Base-by-base conservation (phyloP, 371 early-diverging fungal genomes). In the Apophysomyces trapeziformis region DNA sequence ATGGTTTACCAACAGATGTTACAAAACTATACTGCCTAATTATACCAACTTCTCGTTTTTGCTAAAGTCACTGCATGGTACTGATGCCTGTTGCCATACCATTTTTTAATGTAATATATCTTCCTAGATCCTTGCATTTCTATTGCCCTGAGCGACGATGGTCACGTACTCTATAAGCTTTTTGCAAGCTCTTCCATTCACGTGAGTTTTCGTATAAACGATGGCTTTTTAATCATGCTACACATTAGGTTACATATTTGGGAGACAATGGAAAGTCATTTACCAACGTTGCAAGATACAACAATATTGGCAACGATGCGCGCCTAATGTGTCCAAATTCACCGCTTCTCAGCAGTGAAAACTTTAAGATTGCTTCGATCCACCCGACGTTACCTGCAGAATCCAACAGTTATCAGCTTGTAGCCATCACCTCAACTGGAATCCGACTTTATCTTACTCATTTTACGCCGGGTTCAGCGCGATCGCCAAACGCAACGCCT, bases 1-100 rank as follows among this genome's bases (percentile, higher is more conserved):
- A 5, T 95, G 95, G 94, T 91, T 95, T 67, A 86, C 85, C 5
- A 83, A 89, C 57, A 89, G 85, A 67, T 91, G 93, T 65, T 81
- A 85, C 16, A 93, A 93, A 73, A 79, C 85, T 26, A 12, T 74
- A 14, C 76, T 70, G 35, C 67, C 71, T 32, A 32, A 67, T 14
- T 58, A 44, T 7, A 60, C 50, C 9, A 39, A 11, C 14, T 50
- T 67, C 7, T 36, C 57, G 5, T 68, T 73, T 32, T 38, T 76
- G 21, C 18, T 69, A 38, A 26, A 11, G 44, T 47, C 63, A 16
- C 45, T 56, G 45, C 32, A 64, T 46, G 62, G 69, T 68, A 37
- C 14, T 39, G 47, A 41, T 18, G 57, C 9, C 35, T 44, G 36
- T 12, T 46, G 58, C 69, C 43, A 41, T 41, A 41, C 11, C 41